Base-by-base conservation (phyloP, 192 early-diverging fungal genomes). In the Gaertneriomyces semiglobifer region DNA sequence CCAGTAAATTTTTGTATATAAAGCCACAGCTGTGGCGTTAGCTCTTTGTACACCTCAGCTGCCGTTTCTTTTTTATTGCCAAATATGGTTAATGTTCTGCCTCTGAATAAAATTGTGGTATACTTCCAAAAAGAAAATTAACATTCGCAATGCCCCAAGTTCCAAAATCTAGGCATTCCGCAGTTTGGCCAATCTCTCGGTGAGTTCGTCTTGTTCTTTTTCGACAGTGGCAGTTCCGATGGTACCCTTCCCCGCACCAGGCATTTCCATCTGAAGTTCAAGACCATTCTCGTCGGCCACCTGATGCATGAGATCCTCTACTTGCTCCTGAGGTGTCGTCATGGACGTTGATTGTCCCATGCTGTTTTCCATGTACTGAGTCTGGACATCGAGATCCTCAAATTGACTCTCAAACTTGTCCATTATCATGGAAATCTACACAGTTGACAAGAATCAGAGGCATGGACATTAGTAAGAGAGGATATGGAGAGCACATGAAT, bases 351-450 rank as follows among this genome's bases (percentile, higher is more conserved):
- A 88, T 20, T 89, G 87, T 18, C 87, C 87, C 85, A 99, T 98
- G 6, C 93, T 82, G 18, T 83, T 87, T 71, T 98, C 95, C 95
- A 99, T 96, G 77, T 95, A 96, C 67, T 89, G 82, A 8, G 97
- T 93, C 77, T 98, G 94, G 45, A 99, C 92, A 77, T 99, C 95
- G 44, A 99, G 73, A 75, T 99, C 91, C 68, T 99, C 97, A 74
- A 96, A 95, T 77, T 96, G 95, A 8, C 76, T 77, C 73, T 99
- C 95, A 68, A 99, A 98, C 69, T 90, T 93, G 78, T 98, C 97
- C 95, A 99, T 99, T n/a, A 96, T 88, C 84, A 88, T 77, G 3
- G 93, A 92, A 51, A 99, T 96, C 88, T 93, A 63, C 9, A 7
- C 16, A 33, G 39, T 4, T 12, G 48, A n/a, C 18, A n/a, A 12